Percentiles rank a stretch among this genome's conserved stretches.
Conservation (phyloP, 1,139 yeast species). For the Pichia sp. region DNA sequence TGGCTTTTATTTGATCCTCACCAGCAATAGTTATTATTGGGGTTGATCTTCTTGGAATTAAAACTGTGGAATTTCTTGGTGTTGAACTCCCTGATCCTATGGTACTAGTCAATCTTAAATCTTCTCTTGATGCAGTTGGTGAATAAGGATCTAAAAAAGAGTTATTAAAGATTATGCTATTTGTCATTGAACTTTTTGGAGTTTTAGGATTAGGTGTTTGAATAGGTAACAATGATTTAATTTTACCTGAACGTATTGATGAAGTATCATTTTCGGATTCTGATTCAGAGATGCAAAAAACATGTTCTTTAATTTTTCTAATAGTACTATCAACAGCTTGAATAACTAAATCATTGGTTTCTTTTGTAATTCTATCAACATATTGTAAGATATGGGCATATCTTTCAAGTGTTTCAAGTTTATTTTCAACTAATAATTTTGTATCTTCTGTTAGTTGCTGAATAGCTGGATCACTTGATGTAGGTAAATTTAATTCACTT, state of each 20-base stretch:
- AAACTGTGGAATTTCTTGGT: slow-evolving; percentile 27
- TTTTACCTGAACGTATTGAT: slow-evolving; percentile 5
- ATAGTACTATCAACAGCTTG: slow-evolving; percentile 63
- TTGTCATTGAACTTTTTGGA: slow-evolving; percentile 13
- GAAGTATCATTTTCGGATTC: slow-evolving; percentile 18
- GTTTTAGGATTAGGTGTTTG: slow-evolving; percentile 9
- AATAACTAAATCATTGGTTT: slow-evolving; percentile 70
- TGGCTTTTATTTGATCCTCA: slow-evolving; percentile 5
- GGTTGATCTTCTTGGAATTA: slow-evolving; percentile 19
- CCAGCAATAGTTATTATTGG: slow-evolving; percentile 22
- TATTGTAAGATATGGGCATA: slow-evolving; percentile 72
- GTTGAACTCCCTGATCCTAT: slow-evolving; percentile 32
- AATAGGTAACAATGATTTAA: slow-evolving; percentile 1
- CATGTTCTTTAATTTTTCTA: slow-evolving; percentile 42
- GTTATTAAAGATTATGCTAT: slow-evolving; percentile 34
- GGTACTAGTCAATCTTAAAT: neutral
- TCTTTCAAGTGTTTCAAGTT: slow-evolving; percentile 69
- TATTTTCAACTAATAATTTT: slow-evolving; percentile 51
- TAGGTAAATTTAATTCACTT: slow-evolving; percentile 48
- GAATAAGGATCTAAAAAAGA: slow-evolving; percentile 36
- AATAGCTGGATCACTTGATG: slow-evolving; percentile 61
- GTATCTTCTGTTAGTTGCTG: slow-evolving; percentile 64
- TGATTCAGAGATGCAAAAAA: slow-evolving; percentile 23
- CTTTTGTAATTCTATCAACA: slow-evolving; percentile 73
- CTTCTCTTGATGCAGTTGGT: slow-evolving; percentile 13